These are phyloP conservation scores for Lactarius pseudohatsudake DNA, from an alignment of 768 basidiomycete genomes.

Conservation along the genomic window DNA sequence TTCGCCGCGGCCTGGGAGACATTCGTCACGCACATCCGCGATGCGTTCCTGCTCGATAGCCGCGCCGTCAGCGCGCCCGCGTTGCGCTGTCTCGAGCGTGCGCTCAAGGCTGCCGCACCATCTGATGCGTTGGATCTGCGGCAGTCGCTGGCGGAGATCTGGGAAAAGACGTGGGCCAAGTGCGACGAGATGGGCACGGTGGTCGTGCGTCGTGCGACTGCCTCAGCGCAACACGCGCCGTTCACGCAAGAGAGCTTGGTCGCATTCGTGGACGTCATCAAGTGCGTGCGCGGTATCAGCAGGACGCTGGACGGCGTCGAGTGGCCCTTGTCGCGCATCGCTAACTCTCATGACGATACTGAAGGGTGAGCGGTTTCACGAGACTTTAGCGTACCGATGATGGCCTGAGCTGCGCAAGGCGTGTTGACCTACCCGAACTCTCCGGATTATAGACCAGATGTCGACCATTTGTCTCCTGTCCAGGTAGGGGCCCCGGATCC, in stretches of 20 bases:
- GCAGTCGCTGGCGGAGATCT: slow-evolving; percentile 45
- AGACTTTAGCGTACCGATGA: background rate
- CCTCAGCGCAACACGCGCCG: slow-evolving; percentile 34
- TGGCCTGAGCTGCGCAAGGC: slow-evolving; percentile 44
- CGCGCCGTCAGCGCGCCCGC: slow-evolving; percentile 79
- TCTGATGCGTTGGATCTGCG: slow-evolving; percentile 34
- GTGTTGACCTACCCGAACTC: slow-evolving; percentile 78
- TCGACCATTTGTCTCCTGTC: slow-evolving; percentile 76
- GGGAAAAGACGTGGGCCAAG: slow-evolving; percentile 68
- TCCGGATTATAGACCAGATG: slow-evolving; percentile 85
- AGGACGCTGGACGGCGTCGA: slow-evolving; percentile 50
- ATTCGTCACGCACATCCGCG: slow-evolving; percentile 71
- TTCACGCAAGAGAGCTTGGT: slow-evolving; percentile 88
- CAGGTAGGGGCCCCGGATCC: slow-evolving; percentile 49
- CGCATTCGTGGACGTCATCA: slow-evolving; percentile 72
- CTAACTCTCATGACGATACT: slow-evolving; percentile 72
- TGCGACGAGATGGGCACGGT: slow-evolving; percentile 65
- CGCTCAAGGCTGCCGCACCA: slow-evolving; percentile 57
- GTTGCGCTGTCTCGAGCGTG: slow-evolving; percentile 78
- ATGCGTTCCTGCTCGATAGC: slow-evolving; percentile 62
- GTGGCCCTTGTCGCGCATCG: slow-evolving; percentile 65
- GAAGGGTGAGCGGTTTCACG: slow-evolving; percentile 50
- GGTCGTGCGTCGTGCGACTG: slow-evolving; percentile 38
- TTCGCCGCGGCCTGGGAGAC: slow-evolving; percentile 73
- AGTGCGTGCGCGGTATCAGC: slow-evolving; percentile 54